Evolutionary conservation across 345 rosid species (phyloP).

Genomic region (Acer campestre): DNA sequence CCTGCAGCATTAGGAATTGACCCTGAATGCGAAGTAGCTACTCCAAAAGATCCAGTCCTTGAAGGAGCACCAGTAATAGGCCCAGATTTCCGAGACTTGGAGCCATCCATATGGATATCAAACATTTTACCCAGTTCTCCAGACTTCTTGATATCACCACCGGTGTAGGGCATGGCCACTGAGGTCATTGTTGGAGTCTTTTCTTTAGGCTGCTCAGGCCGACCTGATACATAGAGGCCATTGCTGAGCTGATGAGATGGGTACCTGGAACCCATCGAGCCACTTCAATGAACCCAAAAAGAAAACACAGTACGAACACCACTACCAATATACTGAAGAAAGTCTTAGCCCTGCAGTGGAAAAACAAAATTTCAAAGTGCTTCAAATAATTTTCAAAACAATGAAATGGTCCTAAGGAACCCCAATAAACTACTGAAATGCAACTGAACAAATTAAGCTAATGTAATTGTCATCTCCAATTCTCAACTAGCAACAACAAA

Average conservation of each 20-base stretch:
- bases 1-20: constrained; percentile 76
- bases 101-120: constrained; percentile 71
- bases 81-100: constrained; percentile 90
- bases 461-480: neutral
- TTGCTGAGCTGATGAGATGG: constrained; percentile 89
- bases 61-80: constrained; percentile 82
- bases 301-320: constrained; percentile 16
- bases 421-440: neutral
- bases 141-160: constrained; percentile 90
- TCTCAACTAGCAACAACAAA: constrained; percentile 6
- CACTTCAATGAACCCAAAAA: constrained; percentile 20
- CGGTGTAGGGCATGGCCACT: constrained; percentile 91
- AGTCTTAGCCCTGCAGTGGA: constrained; percentile 31
- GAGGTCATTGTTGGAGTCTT: constrained; percentile 87
- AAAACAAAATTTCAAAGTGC: neutral
- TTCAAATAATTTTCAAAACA: constrained; percentile 3
- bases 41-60: constrained; percentile 91
- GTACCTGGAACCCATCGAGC: constrained; percentile 80
- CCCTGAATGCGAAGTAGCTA: constrained; percentile 75
- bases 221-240: constrained; percentile 92
- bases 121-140: constrained; percentile 98
- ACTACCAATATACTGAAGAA: constrained; percentile 2
- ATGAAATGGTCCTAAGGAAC: neutral
- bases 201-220: constrained; percentile 96
- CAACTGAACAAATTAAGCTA: neutral